phyloP scores from a whole-genome alignment of 306 rosid species.

The Sechiopsis laciniata region DNA sequence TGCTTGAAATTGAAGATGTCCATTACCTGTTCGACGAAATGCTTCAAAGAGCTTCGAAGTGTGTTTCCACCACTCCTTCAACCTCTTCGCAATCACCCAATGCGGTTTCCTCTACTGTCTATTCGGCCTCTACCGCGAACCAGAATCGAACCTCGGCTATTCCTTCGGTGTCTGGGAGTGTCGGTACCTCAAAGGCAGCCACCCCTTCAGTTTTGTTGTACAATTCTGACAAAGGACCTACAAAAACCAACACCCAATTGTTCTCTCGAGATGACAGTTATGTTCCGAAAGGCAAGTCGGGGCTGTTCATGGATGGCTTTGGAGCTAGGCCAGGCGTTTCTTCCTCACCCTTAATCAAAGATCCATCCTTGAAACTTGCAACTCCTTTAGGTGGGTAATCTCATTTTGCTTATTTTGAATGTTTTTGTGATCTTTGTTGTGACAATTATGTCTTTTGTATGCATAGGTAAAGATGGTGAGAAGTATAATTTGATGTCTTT shows the following conservation, averaged over 20 bases:
- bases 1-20: slow-evolving; percentile 65
- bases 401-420: background rate
- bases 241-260: slow-evolving; percentile 29
- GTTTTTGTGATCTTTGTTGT: background rate
- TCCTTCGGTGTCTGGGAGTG: slow-evolving; percentile 30
- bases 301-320: slow-evolving; percentile 41
- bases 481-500: slow-evolving; percentile 70
- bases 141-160: slow-evolving; percentile 23
- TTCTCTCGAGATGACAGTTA: slow-evolving; percentile 65
- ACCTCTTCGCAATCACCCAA: slow-evolving; percentile 1
- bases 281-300: slow-evolving; percentile 45
- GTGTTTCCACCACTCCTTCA: slow-evolving; percentile 40
- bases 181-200: slow-evolving; percentile 27
- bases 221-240: slow-evolving; percentile 31
- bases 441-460: slow-evolving; percentile 25
- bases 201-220: slow-evolving; percentile 28
- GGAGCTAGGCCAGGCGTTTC: slow-evolving; percentile 44
- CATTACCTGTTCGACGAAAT: slow-evolving; percentile 61
- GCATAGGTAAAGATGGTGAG: slow-evolving; percentile 64
- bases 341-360: slow-evolving; percentile 44
- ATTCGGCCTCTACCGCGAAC: slow-evolving; percentile 18
- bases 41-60: slow-evolving; percentile 73
- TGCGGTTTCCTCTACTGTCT: slow-evolving; percentile 25
- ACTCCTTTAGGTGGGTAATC: slow-evolving; percentile 35
- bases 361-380: slow-evolving; percentile 50